Conservation (phyloP, 768 basidiomycete genomes). For the Baorangia bicolor region DNA sequence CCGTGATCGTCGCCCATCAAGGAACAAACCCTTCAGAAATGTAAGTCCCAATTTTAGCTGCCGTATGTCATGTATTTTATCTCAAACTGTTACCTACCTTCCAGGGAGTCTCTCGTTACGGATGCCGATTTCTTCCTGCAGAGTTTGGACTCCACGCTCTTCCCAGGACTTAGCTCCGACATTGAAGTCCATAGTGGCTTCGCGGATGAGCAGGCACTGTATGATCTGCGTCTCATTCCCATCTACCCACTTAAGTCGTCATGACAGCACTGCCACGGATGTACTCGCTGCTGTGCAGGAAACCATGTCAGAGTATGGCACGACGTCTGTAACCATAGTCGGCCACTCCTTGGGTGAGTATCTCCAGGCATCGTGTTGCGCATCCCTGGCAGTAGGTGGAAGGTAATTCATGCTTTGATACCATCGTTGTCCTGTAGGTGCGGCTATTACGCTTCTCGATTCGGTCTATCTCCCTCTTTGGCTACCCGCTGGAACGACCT, state of each 20-base stretch:
- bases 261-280: conserved; percentile 37
- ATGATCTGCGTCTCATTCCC: conserved; percentile 9
- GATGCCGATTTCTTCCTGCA: conserved; percentile 41
- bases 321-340: conserved; percentile 42
- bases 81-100: neutral
- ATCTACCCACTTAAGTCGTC: neutral
- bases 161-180: conserved; percentile 46
- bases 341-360: conserved; percentile 43
- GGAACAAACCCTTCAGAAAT: conserved; percentile 34
- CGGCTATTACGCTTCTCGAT: conserved; percentile 39
- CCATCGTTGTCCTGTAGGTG: conserved; percentile 22
- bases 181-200: conserved; percentile 52
- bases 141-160: conserved; percentile 39
- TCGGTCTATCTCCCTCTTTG: conserved; percentile 41
- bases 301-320: conserved; percentile 35
- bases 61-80: neutral
- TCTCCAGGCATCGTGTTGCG: neutral
- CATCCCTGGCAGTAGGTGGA: neutral
- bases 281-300: conserved; percentile 46
- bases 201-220: conserved; percentile 43
- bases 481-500: conserved; percentile 32
- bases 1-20: conserved; percentile 40
- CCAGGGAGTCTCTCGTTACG: conserved; percentile 38
- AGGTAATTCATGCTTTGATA: neutral
- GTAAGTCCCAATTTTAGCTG: conserved; percentile 13